These are phyloP conservation scores for Aspergillus tamarii DNA, from an alignment of 2,329 filamentous ascomycete species.

Conservation along the genomic window DNA sequence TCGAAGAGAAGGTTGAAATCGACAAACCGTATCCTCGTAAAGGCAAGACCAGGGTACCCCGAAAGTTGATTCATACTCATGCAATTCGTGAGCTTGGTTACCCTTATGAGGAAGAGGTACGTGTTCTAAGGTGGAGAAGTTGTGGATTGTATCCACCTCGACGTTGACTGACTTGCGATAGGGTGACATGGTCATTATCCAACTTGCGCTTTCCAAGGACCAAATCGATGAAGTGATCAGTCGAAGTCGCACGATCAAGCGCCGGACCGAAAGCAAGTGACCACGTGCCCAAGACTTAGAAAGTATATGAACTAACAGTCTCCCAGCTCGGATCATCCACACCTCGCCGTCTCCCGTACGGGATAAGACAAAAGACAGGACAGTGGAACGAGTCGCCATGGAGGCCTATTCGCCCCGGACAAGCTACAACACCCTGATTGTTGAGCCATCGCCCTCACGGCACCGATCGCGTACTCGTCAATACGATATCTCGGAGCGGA, in stretches of 20 bases:
- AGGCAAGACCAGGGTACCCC: conserved; percentile 87
- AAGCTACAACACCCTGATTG: conserved; percentile 34
- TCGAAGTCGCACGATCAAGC: conserved; percentile 67
- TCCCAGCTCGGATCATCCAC: conserved; percentile 28
- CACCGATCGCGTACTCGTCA: conserved; percentile 30
- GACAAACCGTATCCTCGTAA: conserved; percentile 70
- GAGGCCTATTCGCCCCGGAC: conserved; percentile 30
- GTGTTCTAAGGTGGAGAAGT: conserved; percentile 28
- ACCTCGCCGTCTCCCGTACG: conserved; percentile 29
- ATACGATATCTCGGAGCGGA: conserved; percentile 32
- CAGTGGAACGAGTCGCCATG: conserved; percentile 33
- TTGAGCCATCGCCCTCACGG: conserved; percentile 36
- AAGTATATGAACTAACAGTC: conserved; percentile 7
- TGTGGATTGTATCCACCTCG: conserved; percentile 5
- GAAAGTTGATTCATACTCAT: conserved; percentile 74
- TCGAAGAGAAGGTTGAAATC: conserved; percentile 33
- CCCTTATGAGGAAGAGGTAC: conserved; percentile 82
- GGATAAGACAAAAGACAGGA: conserved; percentile 23
- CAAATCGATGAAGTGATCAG: conserved; percentile 90
- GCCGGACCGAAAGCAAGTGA: conserved; percentile 36
- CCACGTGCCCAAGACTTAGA: conserved; percentile 10
- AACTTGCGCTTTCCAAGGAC: conserved; percentile 81
- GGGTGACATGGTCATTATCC: conserved; percentile 80
- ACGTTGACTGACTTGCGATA: conserved; percentile 39
- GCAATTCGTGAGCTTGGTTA: conserved; percentile 85